Evolutionary conservation across 805 yeast genomes (phyloP).

Genomic region (Gaillardinia entomophila): DNA sequence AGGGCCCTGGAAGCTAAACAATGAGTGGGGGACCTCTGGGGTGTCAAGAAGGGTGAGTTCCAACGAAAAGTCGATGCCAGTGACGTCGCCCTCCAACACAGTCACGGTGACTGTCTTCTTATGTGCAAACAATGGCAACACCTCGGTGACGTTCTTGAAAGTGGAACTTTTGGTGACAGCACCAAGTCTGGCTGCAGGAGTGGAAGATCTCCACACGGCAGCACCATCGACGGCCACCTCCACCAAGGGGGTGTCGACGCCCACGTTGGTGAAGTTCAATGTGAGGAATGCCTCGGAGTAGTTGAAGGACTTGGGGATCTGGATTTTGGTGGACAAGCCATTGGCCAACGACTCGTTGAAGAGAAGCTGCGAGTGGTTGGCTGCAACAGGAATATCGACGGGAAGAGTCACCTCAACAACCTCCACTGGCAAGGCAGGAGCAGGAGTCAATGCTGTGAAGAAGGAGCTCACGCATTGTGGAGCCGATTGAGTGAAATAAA

Average conservation of each 20-base stretch:
- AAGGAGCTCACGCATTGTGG: not conserved
- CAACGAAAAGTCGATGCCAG: slow-evolving; percentile 12
- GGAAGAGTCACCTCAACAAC: slow-evolving; percentile 10
- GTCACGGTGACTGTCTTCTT: slow-evolving; percentile 8
- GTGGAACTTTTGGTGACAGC: slow-evolving; percentile 14
- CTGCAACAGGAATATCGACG: slow-evolving; percentile 4
- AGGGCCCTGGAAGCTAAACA: slow-evolving; percentile 14
- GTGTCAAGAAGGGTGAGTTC: slow-evolving; percentile 14
- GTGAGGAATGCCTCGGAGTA: slow-evolving; percentile 19
- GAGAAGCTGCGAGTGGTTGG: slow-evolving; percentile 2
- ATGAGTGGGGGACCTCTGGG: too few species aligned
- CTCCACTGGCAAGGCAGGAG: slow-evolving; percentile 3
- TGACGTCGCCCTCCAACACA: slow-evolving; percentile 17
- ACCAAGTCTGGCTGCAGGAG: slow-evolving; percentile 12
- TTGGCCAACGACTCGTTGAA: slow-evolving; percentile 4
- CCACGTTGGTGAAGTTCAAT: slow-evolving; percentile 18
- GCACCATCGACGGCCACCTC: slow-evolving; percentile 17
- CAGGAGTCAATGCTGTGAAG: slow-evolving; percentile 1
- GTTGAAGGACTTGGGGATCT: slow-evolving; percentile 10
- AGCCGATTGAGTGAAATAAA: not conserved
- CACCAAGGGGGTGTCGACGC: slow-evolving; percentile 13
- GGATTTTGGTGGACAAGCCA: slow-evolving; percentile 1
- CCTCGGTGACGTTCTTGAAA: slow-evolving; percentile 19
- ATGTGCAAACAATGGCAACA: slow-evolving; percentile 11
- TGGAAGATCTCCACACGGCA: slow-evolving; percentile 23